A percentile compares a stretch with the other conserved stretches of the same genome.
phyloP scores from a whole-genome alignment of 306 rosid species.

The Medicago ruthenica region DNA sequence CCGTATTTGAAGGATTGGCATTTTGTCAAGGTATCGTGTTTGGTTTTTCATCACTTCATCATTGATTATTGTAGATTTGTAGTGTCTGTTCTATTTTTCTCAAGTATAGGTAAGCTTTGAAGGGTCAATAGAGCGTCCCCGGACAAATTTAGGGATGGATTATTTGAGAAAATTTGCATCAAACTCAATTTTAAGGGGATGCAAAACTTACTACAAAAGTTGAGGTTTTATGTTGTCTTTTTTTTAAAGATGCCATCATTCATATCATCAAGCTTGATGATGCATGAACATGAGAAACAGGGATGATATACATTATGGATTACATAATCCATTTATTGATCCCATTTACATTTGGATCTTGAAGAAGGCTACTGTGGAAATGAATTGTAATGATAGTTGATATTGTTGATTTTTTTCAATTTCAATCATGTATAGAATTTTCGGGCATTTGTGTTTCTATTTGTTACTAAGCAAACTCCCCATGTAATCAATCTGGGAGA shows the following conservation, averaged over 20 bases:
- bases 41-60: not conserved
- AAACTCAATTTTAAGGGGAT: not conserved
- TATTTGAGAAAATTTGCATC: not conserved
- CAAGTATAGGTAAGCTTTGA: constrained; percentile 7
- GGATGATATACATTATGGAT: constrained; percentile 18
- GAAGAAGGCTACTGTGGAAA: constrained; percentile 1
- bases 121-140: constrained; percentile 16
- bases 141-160: not conserved
- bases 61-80: constrained; percentile 1
- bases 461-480: constrained; percentile 25
- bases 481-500: not conserved
- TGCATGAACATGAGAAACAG: constrained; percentile 10
- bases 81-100: not conserved
- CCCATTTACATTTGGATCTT: constrained; percentile 11
- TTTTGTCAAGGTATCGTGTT: constrained; percentile 76
- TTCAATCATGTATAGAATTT: not conserved
- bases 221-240: constrained; percentile 9
- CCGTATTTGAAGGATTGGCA: constrained; percentile 98
- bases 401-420: constrained; percentile 16
- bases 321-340: constrained; percentile 4
- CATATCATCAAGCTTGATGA: constrained; percentile 5
- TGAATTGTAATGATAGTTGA: constrained; percentile 15
- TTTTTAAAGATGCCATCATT: constrained; percentile 6
- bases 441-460: constrained; percentile 12
- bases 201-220: not conserved